Base-by-base conservation (phyloP, 2,329 filamentous ascomycete genomes). In the Alternaria sp. region DNA sequence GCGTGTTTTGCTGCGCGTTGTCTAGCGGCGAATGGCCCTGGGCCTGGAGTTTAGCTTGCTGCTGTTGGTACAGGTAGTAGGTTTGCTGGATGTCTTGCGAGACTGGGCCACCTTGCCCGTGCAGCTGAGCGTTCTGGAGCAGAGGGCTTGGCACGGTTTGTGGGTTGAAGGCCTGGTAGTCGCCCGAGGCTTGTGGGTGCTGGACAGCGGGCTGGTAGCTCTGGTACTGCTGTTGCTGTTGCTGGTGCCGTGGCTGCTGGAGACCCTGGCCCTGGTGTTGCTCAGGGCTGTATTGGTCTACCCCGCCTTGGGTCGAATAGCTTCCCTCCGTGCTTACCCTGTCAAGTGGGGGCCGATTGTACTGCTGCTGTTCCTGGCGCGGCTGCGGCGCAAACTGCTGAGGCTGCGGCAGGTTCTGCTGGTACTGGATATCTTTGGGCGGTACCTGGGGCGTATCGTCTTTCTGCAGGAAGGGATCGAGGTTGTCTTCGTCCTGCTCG, bases 211-310 rank as follows among this genome's bases (percentile, higher is more conserved):
- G 74, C 59, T 72, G 71, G 67, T 78, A 78, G 64, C 63, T 72
- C 43, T 77, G 74, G 56, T 79, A 78, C 47, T 68, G 70, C 43
- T 70, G 70, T 40, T 70, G 69, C 49, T 70, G 71, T 32, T 62
- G 44, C 47, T 67, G 69, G 25, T 71, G 74, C 59, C 74, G 76
- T 70, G 66, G 73, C 66, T 67, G 71, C 62, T 73, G 73, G 46
- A 61, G 61, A 49, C 61, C 60, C 32, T 69, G 67, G 46, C 67
- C 67, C 55, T 77, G 73, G 59, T 78, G 76, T 69, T 76, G 72
- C 56, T 79, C 76, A 49, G 78, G 73, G 73, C 77, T 79, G 73
- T 79, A 79, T 62, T 76, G 77, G 19, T 79, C 74, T 76, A 77
- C 77, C 75, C 77, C 77, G 72, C 77, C 75, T 67, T 77, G 75